Percentiles rank a stretch among this genome's conserved stretches.
Conservation (phyloP, 2,329 filamentous ascomycete species). For the Paecilomyces dactylethromorphus region DNA sequence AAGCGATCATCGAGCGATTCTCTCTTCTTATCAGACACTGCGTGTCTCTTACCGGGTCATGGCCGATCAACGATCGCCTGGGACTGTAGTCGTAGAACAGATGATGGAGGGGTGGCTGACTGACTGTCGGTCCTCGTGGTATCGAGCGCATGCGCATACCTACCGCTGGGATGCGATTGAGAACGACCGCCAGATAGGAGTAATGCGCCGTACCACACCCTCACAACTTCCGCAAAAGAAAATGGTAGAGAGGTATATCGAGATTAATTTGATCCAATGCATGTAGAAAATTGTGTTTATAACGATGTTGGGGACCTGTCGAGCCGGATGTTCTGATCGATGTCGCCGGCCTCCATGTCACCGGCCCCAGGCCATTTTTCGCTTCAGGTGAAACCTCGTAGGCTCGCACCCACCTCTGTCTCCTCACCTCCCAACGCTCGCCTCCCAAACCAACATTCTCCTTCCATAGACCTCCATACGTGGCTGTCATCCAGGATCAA, state of each 20-base stretch:
- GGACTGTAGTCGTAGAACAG: not conserved
- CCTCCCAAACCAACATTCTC: conserved; percentile 11
- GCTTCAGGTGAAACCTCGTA: conserved; percentile 37
- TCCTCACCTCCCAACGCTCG: conserved; percentile 14
- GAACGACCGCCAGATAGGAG: not conserved
- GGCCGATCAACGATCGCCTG: not conserved
- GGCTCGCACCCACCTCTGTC: conserved; percentile 22
- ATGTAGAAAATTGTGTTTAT: conserved; percentile 1
- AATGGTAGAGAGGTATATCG: not conserved
- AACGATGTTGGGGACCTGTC: conserved; percentile 11
- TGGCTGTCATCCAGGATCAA: not conserved
- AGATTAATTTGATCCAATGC: not conserved
- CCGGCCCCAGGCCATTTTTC: conserved; percentile 27
- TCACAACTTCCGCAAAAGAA: not conserved
- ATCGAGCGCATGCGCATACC: conserved; percentile 2
- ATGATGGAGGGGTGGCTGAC: not conserved
- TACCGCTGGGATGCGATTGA: conserved; percentile 3
- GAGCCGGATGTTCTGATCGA: not conserved
- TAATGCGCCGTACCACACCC: not conserved
- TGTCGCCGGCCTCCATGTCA: conserved; percentile 22
- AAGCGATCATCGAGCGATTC: not conserved
- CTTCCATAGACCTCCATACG: conserved; percentile 6
- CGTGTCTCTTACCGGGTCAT: not conserved
- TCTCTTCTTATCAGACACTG: not conserved
- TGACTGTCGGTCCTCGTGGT: conserved; percentile 1